A percentile compares a stretch with the other conserved stretches of the same genome.
phyloP scores from a whole-genome alignment of 2,329 filamentous ascomycete species.

The Colletotrichum navitas region DNA sequence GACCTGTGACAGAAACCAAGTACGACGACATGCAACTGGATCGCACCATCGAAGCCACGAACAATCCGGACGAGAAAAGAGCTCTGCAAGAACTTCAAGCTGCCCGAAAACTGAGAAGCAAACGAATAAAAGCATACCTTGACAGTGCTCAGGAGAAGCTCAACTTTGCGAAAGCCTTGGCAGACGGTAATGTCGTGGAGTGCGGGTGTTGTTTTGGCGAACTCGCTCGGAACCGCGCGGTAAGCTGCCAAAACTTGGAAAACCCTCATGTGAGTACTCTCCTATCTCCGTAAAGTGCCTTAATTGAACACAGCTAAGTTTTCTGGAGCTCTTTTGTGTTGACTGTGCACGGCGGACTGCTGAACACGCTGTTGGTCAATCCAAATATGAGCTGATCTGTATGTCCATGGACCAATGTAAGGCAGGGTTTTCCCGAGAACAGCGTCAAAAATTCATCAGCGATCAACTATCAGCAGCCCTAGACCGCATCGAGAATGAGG shows the following conservation, averaged over 20 bases:
- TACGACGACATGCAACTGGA: conserved; percentile 45
- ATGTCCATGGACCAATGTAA: conserved; percentile 77
- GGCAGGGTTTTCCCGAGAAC: conserved; percentile 67
- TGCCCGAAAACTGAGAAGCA: conserved; percentile 48
- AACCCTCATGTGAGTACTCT: conserved; percentile 60
- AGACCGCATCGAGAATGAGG: conserved; percentile 78
- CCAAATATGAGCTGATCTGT: conserved; percentile 77
- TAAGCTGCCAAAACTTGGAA: conserved; percentile 71
- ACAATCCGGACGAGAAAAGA: conserved; percentile 45
- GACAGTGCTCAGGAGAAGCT: conserved; percentile 53
- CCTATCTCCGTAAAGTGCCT: background rate
- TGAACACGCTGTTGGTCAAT: conserved; percentile 75
- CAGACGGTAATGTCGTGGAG: conserved; percentile 69
- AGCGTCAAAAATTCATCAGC: conserved; percentile 70
- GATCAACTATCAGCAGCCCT: conserved; percentile 71
- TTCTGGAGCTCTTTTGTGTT: conserved; percentile 72
- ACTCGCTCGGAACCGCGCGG: conserved; percentile 73
- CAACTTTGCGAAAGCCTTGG: conserved; percentile 58
- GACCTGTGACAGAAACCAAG: conserved; percentile 39
- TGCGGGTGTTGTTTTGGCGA: conserved; percentile 82
- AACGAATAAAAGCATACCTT: conserved; percentile 44
- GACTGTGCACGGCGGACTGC: conserved; percentile 75
- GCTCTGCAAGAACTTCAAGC: conserved; percentile 56
- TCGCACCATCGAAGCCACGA: conserved; percentile 39
- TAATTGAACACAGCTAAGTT: background rate